Conservation (phyloP, 768 basidiomycete genomes). For the Paxillus rubicundulus region DNA sequence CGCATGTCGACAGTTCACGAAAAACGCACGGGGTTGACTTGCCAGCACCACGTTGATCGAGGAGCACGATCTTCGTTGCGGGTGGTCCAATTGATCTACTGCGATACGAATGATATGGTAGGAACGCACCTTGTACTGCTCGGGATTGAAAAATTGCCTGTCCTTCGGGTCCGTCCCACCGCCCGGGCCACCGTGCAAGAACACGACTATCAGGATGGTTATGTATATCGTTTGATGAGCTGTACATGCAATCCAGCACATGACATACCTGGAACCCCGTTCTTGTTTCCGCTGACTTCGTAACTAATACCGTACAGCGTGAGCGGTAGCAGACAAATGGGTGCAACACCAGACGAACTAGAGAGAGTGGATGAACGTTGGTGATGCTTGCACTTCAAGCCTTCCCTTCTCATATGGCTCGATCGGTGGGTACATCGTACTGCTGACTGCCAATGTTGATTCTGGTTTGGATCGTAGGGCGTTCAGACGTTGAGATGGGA, state of each 20-base stretch:
- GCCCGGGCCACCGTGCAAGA: constrained; percentile 83
- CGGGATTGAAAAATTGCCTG: constrained; percentile 77
- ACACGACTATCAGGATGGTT: constrained; percentile 52
- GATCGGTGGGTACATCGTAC: constrained; percentile 63
- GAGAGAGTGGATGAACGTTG: constrained; percentile 55
- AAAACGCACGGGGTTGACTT: constrained; percentile 75
- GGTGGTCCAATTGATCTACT: neutral
- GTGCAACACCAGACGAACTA: constrained; percentile 49
- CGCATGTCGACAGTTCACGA: neutral
- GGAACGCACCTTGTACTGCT: constrained; percentile 69
- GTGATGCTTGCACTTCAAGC: constrained; percentile 63
- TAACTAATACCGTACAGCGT: constrained; percentile 47
- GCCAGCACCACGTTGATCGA: constrained; percentile 89
- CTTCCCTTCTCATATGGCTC: constrained; percentile 62
- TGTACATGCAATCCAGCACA: neutral
- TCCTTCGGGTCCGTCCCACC: constrained; percentile 70
- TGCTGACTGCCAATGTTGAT: neutral
- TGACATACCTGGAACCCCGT: constrained; percentile 66
- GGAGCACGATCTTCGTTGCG: constrained; percentile 64
- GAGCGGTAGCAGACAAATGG: neutral
- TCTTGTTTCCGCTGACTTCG: constrained; percentile 75
- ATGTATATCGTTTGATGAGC: neutral
- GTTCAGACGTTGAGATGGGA: neutral
- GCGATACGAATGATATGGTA: neutral
- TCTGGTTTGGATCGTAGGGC: constrained; percentile 7